phyloP scores from a whole-genome alignment of 1,139 yeast species.

The Candida tropicalis region DNA sequence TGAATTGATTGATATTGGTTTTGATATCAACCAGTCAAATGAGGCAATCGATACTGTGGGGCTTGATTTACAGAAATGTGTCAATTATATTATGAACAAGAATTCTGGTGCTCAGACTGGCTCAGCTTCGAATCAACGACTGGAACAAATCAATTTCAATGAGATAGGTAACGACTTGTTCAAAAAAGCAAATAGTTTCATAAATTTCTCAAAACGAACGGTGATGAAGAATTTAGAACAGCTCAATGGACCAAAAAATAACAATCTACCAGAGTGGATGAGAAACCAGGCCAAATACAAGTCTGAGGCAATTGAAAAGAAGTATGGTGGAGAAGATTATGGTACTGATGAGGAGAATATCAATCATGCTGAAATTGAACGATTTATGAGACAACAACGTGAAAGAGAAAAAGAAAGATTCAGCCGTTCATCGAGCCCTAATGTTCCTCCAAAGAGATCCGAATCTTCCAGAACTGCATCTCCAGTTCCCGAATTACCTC shows the following conservation, averaged over 20 bases:
- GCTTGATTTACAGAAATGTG: slow-evolving; percentile 63
- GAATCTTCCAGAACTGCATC: slow-evolving; percentile 1
- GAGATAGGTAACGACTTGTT: slow-evolving; percentile 67
- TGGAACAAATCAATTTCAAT: slow-evolving; percentile 40
- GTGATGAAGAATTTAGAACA: slow-evolving; percentile 67
- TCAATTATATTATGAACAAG: slow-evolving; percentile 61
- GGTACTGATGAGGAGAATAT: slow-evolving; percentile 50
- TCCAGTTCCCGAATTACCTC: slow-evolving; percentile 3
- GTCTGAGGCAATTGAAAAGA: slow-evolving; percentile 40
- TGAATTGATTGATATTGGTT: slow-evolving; percentile 80
- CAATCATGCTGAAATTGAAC: slow-evolving; percentile 43
- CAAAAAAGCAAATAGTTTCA: slow-evolving; percentile 62
- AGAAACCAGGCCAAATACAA: slow-evolving; percentile 55
- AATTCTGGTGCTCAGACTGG: slow-evolving; percentile 22
- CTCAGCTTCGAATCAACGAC: slow-evolving; percentile 16
- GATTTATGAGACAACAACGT: slow-evolving; percentile 41
- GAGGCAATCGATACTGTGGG: slow-evolving; percentile 64
- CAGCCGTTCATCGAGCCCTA: neutral
- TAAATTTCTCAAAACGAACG: slow-evolving; percentile 62
- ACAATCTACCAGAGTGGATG: slow-evolving; percentile 80
- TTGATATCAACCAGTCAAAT: slow-evolving; percentile 60
- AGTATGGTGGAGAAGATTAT: slow-evolving; percentile 41
- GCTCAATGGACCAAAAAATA: slow-evolving; percentile 41
- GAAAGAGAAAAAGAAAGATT: slow-evolving; percentile 41
- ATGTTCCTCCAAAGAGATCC: neutral